Conservation (phyloP, 2,329 filamentous ascomycete species). For the Lizonia empirigonia region DNA sequence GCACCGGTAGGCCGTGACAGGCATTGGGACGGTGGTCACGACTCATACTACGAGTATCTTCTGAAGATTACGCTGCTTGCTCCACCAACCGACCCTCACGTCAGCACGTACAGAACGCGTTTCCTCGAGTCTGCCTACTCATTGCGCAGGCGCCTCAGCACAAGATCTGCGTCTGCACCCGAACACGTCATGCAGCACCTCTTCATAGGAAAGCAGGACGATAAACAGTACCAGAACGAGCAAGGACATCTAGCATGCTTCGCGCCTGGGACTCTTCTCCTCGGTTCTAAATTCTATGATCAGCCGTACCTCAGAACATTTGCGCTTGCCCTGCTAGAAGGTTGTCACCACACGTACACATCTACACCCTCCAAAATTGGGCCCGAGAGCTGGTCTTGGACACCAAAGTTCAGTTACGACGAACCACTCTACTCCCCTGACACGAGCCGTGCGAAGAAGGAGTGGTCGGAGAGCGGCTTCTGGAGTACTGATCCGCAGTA, state of each 20-base stretch:
- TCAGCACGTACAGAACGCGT: slow-evolving; percentile 38
- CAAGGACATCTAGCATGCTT: slow-evolving; percentile 50
- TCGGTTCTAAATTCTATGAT: slow-evolving; percentile 45
- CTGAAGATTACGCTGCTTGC: slow-evolving; percentile 49
- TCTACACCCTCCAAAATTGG: slow-evolving; percentile 48
- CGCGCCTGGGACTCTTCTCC: slow-evolving; percentile 48
- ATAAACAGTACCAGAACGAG: slow-evolving; percentile 45
- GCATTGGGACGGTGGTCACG: slow-evolving; percentile 54
- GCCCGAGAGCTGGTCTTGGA: slow-evolving; percentile 49
- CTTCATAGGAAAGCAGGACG: slow-evolving; percentile 47
- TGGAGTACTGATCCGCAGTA: slow-evolving; percentile 44
- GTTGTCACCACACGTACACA: slow-evolving; percentile 47
- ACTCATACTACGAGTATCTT: slow-evolving; percentile 53
- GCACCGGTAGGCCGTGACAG: slow-evolving; percentile 47
- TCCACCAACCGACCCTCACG: slow-evolving; percentile 44
- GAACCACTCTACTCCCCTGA: slow-evolving; percentile 37
- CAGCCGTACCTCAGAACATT: slow-evolving; percentile 43
- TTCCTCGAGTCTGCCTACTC: slow-evolving; percentile 46
- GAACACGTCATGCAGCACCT: slow-evolving; percentile 47
- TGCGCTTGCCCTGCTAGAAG: slow-evolving; percentile 49
- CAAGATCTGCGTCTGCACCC: slow-evolving; percentile 44
- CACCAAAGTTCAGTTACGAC: slow-evolving; percentile 44
- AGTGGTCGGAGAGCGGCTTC: slow-evolving; percentile 40
- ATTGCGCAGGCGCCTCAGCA: slow-evolving; percentile 43
- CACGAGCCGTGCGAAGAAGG: slow-evolving; percentile 32